Base-by-base conservation (phyloP, 805 yeast species). In the Wickerhamomyces strasburgensis region DNA sequence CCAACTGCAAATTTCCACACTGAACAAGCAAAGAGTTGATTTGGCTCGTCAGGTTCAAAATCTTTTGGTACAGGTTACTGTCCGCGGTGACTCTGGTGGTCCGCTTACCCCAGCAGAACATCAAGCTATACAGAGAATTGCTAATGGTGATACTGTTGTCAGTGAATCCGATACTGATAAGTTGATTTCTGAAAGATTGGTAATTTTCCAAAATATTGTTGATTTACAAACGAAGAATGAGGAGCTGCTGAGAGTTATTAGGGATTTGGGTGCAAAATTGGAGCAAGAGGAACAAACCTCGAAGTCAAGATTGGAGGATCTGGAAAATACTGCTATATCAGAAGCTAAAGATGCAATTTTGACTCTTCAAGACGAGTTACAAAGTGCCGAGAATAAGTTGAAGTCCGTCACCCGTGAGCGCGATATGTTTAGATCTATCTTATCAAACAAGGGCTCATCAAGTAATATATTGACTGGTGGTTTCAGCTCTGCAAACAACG, bases 1-100 rank as follows among this genome's bases (percentile, higher is more conserved):
- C 50, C 54, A 70, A 57, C 28, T 43, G 5, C 60, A 61, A 19
- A 58, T 64, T 16, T 42, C 69, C 17, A 44, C 73, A 5, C 56
- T 83, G 44, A 68, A 71, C 31, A 73, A 71, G 39, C 78, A 81
- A 45, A 73, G 81, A 29, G 62, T 70, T 19, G 97, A 90, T 52
- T 63, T 90, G 27, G 84, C 94, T 6, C 76, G 79, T 29, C 98
- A 90, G 56, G 72, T 93, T n/a, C 86, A 84, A 47, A 72, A 70
- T 33, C 67, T 88, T 26, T 66, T 90, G 27, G 72, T 82, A 13
- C 86, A 84, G 52, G 67, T 84, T 2, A 68, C 77, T 19, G 63
- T 82, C 2, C 69, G 77, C 31, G 73, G 70, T 10, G 70, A 68
- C 34, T 64, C 73, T n/a, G 75, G 75, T 26, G 64, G 68, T 27